Evolutionary conservation across 1,139 yeast genomes (phyloP).

Genomic region (Debaryomyces subglobosus): DNA sequence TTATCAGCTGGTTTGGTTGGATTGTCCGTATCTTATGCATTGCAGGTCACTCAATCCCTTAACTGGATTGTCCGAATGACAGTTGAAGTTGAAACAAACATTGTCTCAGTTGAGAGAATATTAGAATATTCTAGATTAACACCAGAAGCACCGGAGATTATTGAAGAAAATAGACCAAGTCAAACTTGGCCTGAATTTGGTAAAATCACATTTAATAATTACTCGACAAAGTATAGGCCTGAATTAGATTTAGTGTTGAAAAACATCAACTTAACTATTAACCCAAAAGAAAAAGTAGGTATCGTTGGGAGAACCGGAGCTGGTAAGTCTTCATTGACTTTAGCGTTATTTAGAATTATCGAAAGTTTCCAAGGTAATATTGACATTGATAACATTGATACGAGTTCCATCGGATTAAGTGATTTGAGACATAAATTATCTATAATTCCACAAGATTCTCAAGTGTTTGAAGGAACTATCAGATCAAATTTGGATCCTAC

Average conservation of each 20-base stretch:
- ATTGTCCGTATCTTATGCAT: slow-evolving; percentile 87
- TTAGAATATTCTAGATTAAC: slow-evolving; percentile 76
- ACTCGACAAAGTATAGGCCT: slow-evolving; percentile 83
- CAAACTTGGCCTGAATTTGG: slow-evolving; percentile 81
- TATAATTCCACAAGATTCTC: slow-evolving; percentile 96
- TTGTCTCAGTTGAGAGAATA: slow-evolving; percentile 94
- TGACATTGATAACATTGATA: slow-evolving; percentile 70
- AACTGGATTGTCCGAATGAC: slow-evolving; percentile 99
- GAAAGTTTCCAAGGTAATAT: slow-evolving; percentile 79
- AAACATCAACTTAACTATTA: slow-evolving; percentile 65
- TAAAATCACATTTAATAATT: slow-evolving; percentile 67
- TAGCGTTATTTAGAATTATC: slow-evolving; percentile 87
- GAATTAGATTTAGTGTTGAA: slow-evolving; percentile 82
- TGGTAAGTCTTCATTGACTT: slow-evolving; percentile 88
- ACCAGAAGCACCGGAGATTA: slow-evolving; percentile 80
- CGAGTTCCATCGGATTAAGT: slow-evolving; percentile 70
- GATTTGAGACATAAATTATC: slow-evolving; percentile 86
- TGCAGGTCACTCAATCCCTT: slow-evolving; percentile 88
- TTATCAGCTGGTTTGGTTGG: slow-evolving; percentile 92
- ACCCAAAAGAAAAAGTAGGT: slow-evolving; percentile 85
- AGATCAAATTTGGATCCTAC: slow-evolving; percentile 91
- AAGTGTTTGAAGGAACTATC: slow-evolving; percentile 90
- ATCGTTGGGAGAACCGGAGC: slow-evolving; percentile 98
- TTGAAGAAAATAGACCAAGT: slow-evolving; percentile 72
- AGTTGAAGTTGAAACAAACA: slow-evolving; percentile 94